Percentiles rank a stretch among this genome's conserved stretches.
Conservation (phyloP, 192 early-diverging fungal genomes). For the Diversispora epigaea region DNA sequence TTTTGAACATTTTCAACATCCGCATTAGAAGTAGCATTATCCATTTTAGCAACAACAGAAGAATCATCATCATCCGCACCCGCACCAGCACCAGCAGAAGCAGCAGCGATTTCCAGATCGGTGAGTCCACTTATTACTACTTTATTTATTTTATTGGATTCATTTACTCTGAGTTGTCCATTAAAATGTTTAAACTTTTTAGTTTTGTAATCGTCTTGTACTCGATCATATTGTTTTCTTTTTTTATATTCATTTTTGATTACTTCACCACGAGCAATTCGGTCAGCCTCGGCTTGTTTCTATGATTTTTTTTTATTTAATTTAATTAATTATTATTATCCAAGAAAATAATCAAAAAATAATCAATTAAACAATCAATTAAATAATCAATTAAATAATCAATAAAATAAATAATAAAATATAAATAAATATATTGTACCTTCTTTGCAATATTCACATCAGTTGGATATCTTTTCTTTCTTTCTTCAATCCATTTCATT, state of each 20-base stretch:
- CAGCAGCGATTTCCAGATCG: neutral
- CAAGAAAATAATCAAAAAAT: too few species aligned
- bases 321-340: too few species aligned
- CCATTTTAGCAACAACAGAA: neutral
- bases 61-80: too few species aligned
- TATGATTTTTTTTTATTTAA: too few species aligned
- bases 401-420: neutral
- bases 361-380: too few species aligned
- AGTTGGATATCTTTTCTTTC: conserved; percentile 79
- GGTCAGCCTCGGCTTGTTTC: neutral
- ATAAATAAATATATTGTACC: conserved; percentile 34
- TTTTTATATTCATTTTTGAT: neutral
- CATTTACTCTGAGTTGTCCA: neutral
- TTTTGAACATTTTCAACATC: neutral
- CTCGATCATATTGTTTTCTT: too few species aligned
- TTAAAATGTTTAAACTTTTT: neutral
- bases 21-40: neutral
- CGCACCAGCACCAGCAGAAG: neutral
- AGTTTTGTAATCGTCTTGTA: too few species aligned
- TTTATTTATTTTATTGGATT: too few species aligned
- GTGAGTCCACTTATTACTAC: neutral
- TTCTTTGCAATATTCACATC: conserved; percentile 66
- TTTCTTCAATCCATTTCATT: conserved; percentile 77
- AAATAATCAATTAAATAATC: neutral
- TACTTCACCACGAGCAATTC: conserved; percentile 8